These are phyloP conservation scores for Bruguiera parviflora DNA, from an alignment of 345 rosid genomes.

Conservation along the genomic window DNA sequence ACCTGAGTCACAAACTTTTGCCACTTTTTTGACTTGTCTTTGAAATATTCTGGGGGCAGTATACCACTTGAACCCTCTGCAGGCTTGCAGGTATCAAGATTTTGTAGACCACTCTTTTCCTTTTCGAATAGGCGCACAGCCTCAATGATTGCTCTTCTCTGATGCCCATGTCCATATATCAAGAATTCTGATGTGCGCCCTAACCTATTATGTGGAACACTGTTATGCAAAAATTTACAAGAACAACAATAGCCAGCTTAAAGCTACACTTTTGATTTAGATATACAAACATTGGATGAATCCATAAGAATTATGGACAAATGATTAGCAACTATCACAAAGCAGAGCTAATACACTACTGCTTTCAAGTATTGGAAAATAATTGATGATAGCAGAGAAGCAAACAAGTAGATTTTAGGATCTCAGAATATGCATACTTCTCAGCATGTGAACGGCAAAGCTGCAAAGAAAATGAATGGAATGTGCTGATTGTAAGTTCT, in stretches of 20 bases:
- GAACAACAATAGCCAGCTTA: no score
- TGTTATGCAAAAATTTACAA: no score
- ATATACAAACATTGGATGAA: conserved; percentile 1
- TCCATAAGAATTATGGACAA: not conserved
- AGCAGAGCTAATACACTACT: no score
- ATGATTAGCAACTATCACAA: no score
- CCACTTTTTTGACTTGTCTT: conserved; percentile 86
- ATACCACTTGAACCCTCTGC: conserved; percentile 36
- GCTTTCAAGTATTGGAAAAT: no score
- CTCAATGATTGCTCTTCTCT: conserved; percentile 91
- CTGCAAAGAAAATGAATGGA: conserved; percentile 91
- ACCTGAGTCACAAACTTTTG: conserved; percentile 89
- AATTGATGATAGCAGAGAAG: not conserved
- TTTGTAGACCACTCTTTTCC: conserved; percentile 40
- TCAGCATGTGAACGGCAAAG: conserved; percentile 93
- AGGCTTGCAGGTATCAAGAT: conserved; percentile 32
- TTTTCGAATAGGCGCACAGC: conserved; percentile 69
- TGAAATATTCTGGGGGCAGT: conserved; percentile 48
- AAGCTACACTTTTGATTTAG: no score
- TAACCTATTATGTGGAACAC: conserved; percentile 44
- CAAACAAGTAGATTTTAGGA: conserved; percentile 7
- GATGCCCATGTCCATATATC: conserved; percentile 87
- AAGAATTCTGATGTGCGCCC: conserved; percentile 81
- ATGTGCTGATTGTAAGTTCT: conserved; percentile 82
- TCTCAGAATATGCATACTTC: conserved; percentile 48